phyloP scores from a whole-genome alignment of 495 filamentous ascomycete genomes.

The Rostrohypoxylon terebratum region DNA sequence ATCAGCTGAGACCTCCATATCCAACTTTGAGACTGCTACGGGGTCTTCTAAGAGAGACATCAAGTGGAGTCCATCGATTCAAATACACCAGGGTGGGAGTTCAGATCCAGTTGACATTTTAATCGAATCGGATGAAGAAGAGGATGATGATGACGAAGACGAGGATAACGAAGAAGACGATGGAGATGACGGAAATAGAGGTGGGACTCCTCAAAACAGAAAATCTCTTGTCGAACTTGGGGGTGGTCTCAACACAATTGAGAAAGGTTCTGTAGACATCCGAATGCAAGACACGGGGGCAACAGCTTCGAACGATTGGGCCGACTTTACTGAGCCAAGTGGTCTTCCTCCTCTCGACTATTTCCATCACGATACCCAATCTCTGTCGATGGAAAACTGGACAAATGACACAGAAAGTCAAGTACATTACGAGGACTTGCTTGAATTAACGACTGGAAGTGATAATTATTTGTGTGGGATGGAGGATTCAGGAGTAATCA shows the following conservation, averaged over 20 bases:
- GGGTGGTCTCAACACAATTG: not conserved
- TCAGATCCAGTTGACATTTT: not conserved
- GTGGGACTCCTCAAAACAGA: not conserved
- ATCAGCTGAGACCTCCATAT: not conserved
- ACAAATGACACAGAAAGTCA: not conserved
- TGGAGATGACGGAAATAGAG: constrained; percentile 5
- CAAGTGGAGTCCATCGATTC: not conserved
- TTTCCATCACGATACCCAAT: not conserved
- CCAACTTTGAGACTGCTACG: not conserved
- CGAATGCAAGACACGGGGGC: not conserved
- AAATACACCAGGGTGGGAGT: not conserved
- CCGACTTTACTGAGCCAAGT: not conserved
- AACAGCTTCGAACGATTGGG: not conserved
- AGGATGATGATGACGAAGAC: constrained; percentile 3
- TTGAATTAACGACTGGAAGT: not conserved
- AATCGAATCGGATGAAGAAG: constrained; percentile 7
- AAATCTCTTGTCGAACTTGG: not conserved
- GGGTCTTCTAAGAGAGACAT: not conserved
- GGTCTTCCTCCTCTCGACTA: not conserved
- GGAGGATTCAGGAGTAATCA: not conserved
- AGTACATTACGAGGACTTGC: not conserved
- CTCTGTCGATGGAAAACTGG: not conserved
- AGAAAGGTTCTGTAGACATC: not conserved
- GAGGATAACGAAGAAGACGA: constrained; percentile 7
- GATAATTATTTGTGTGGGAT: constrained; percentile 2